Evolutionary conservation across 208 protist genomes (phyloP), one percentile per base, ranked within the genome.

Genomic region (Leishmania amazonensis): DNA sequence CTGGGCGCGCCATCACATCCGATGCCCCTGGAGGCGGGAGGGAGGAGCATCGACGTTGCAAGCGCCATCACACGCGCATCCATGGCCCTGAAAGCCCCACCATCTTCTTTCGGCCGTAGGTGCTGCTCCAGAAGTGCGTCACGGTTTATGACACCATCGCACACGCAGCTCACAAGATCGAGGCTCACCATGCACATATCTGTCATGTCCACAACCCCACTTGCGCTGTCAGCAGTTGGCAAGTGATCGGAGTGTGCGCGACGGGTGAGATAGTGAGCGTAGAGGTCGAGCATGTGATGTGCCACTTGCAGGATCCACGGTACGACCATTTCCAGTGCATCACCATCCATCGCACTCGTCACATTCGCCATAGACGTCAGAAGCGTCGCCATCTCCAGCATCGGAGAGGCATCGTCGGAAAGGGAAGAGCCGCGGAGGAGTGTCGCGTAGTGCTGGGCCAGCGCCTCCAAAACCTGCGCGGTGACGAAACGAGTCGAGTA

Each of bases 81-180:
- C 28, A 81, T 67, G 9, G 49, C 5, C 21, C 19, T 53, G 17
- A 53, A 51, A 54, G 51, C 74, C 19, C 70, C 64, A 38, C 54
- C 17, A 45, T 54, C 57, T 40, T 82, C 78, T 45, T 67, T 49
- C 35, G 73, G 51, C 8, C 49, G 76, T 49, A 85, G 67, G 67
- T 79, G 76, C 13, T 38, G 35, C 42, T 45, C 31, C 51, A 85
- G 53, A 7, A 87, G 47, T 24, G 72, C 78, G 51, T 87, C 81
- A 35, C 84, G 83, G n/a, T 85, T 78, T n/a, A 94, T 28, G 31
- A 90, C 42, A 38, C 83, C 82, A 76, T 87, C 85, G 71, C 88
- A 94, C 57, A 81, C 82, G 53, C 74, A 84, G 77, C 90, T 90
- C 35, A 94, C 72, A n/a, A 94, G 82, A 71, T 94, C 88, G 57